phyloP scores from a whole-genome alignment of 345 rosid species.

The Salix caprea region DNA sequence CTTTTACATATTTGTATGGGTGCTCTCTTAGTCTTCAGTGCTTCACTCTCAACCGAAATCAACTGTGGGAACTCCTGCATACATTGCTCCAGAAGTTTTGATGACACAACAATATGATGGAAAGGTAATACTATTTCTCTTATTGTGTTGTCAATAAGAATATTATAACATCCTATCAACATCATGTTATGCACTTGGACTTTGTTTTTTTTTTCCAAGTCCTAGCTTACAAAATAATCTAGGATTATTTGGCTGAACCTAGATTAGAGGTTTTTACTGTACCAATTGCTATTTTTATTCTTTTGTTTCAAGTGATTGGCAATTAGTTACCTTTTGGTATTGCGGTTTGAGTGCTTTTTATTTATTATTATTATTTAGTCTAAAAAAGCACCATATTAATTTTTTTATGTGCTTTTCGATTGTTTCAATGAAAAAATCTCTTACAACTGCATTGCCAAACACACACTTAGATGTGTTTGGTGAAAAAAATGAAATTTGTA shows the following conservation, averaged over 20 bases:
- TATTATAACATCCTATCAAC: not conserved
- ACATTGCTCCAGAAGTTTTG: slow-evolving; percentile 34
- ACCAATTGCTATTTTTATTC: not conserved
- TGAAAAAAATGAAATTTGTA: not conserved
- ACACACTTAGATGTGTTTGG: not conserved
- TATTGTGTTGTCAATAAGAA: not conserved
- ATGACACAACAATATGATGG: slow-evolving; percentile 31
- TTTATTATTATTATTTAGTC: no score
- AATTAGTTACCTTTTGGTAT: not conserved
- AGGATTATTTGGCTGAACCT: not conserved
- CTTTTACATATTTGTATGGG: not conserved
- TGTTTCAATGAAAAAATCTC: no score
- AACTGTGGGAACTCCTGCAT: slow-evolving; percentile 36
- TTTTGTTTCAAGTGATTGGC: not conserved
- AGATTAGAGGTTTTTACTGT: not conserved
- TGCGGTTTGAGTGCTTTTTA: no score
- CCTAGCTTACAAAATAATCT: no score
- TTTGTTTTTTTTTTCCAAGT: not conserved
- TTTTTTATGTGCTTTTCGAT: no score
- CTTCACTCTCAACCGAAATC: slow-evolving; percentile 37
- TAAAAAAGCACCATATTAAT: no score
- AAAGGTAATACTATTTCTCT: slow-evolving; percentile 18
- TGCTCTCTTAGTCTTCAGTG: slow-evolving; percentile 25
- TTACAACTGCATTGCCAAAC: no score
- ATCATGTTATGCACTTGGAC: not conserved